Evolutionary conservation across 2,329 filamentous ascomycete genomes (phyloP).

Genomic region (Cytospora piceicola): DNA sequence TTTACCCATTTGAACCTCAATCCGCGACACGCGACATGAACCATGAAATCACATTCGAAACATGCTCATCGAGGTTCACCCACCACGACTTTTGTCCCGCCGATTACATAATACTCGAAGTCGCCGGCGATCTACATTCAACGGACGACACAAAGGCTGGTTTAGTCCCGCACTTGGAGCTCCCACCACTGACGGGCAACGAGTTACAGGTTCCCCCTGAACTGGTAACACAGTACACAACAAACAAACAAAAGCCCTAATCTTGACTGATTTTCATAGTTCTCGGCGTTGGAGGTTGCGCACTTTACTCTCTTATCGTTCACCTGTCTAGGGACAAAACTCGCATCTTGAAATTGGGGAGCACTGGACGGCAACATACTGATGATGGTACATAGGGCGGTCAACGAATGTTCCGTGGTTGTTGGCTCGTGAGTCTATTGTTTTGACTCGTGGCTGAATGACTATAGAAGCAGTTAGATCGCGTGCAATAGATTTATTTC

Average conservation of each 20-base stretch:
- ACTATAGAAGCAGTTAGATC: conserved; percentile 21
- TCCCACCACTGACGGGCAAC: conserved; percentile 30
- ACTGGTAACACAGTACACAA: conserved; percentile 30
- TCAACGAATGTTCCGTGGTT: conserved; percentile 15
- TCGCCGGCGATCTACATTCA: conserved; percentile 13
- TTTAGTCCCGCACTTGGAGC: conserved; percentile 30
- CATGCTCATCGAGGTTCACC: not conserved
- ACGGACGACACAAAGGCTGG: conserved; percentile 29
- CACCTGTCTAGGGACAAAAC: conserved; percentile 8
- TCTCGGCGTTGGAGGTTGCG: conserved; percentile 13
- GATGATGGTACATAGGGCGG: conserved; percentile 31
- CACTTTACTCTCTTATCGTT: not conserved
- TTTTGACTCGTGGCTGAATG: conserved; percentile 11
- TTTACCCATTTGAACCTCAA: conserved; percentile 1
- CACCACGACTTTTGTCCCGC: not conserved
- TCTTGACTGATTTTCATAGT: conserved; percentile 31
- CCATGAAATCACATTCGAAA: conserved; percentile 9
- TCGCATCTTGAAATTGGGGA: conserved; percentile 17
- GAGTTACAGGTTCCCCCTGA: conserved; percentile 31
- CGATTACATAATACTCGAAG: not conserved
- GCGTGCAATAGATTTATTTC: not conserved
- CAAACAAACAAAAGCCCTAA: conserved; percentile 16
- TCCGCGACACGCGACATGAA: conserved; percentile 1
- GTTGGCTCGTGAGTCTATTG: conserved; percentile 1
- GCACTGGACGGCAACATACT: conserved; percentile 26